Evolutionary conservation across 2,329 filamentous ascomycete species (phyloP).

Genomic region (Alternaria postmessia): DNA sequence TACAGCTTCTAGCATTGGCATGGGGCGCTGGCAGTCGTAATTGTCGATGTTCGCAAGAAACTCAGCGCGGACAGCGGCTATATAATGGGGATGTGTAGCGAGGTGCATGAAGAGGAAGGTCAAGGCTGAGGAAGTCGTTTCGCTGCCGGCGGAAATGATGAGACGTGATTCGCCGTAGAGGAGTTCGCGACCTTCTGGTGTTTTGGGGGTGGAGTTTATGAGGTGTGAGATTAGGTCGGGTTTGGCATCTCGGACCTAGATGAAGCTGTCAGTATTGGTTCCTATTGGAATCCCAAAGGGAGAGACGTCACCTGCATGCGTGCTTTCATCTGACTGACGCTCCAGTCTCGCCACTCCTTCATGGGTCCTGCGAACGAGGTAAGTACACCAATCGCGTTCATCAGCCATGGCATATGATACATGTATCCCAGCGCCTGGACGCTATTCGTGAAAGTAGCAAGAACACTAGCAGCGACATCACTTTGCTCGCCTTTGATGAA

Average conservation of each 20-base stretch:
- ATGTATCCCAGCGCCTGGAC: constrained; percentile 33
- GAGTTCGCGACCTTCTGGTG: constrained; percentile 23
- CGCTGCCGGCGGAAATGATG: constrained; percentile 47
- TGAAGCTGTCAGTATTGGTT: constrained; percentile 1
- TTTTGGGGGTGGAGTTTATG: constrained; percentile 28
- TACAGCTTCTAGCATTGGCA: constrained; percentile 31
- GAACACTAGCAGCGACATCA: constrained; percentile 27
- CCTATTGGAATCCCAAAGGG: neutral
- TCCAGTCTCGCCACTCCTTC: constrained; percentile 39
- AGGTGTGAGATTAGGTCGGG: constrained; percentile 36
- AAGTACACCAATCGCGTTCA: constrained; percentile 33
- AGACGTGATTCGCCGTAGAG: constrained; percentile 43
- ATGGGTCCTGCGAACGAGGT: constrained; percentile 35
- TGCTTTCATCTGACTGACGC: constrained; percentile 29
- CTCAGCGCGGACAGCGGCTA: constrained; percentile 32
- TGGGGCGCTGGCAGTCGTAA: constrained; percentile 19
- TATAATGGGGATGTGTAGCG: constrained; percentile 28
- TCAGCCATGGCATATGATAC: constrained; percentile 39
- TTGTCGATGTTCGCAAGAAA: constrained; percentile 13
- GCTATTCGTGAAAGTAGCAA: constrained; percentile 45
- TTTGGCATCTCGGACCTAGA: constrained; percentile 23
- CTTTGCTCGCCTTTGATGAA: constrained; percentile 46
- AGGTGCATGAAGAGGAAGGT: constrained; percentile 58
- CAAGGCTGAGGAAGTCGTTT: constrained; percentile 62
- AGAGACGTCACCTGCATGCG: constrained; percentile 29